A percentile compares a stretch with the other conserved stretches of the same genome.
phyloP scores from a whole-genome alignment of 495 filamentous ascomycete genomes.

The Melanomma pulvis-pyrius region DNA sequence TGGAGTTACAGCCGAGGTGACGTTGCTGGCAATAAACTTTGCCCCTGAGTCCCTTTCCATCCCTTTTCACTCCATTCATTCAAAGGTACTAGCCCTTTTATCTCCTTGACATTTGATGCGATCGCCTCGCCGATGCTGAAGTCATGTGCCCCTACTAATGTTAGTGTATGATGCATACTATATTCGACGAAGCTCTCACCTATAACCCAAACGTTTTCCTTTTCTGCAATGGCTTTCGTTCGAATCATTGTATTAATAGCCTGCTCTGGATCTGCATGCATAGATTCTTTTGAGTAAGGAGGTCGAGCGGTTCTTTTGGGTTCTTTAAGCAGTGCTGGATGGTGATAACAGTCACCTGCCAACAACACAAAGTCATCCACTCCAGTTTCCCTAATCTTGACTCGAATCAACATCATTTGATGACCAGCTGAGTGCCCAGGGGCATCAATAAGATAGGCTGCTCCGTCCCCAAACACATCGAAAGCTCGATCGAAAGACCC shows the following conservation, averaged over 20 bases:
- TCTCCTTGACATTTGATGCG: constrained; percentile 1
- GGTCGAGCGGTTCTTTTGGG: constrained; percentile 24
- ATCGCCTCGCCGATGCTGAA: constrained; percentile 19
- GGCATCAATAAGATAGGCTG: constrained; percentile 20
- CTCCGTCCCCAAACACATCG: constrained; percentile 28
- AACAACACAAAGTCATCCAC: constrained; percentile 30
- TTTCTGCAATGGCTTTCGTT: constrained; percentile 14
- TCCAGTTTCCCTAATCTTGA: background rate
- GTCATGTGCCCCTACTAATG: constrained; percentile 13
- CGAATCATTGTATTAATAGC: constrained; percentile 18
- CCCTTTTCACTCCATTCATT: constrained; percentile 20
- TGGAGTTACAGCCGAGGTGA: background rate
- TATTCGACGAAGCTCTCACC: background rate
- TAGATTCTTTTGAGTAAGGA: constrained; percentile 11
- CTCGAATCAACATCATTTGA: constrained; percentile 27
- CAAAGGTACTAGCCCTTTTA: constrained; percentile 15
- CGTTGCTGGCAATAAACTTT: background rate
- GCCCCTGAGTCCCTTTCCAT: constrained; percentile 7
- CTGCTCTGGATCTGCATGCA: constrained; percentile 22
- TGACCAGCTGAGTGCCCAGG: constrained; percentile 27
- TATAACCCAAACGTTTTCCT: constrained; percentile 29
- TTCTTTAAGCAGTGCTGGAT: constrained; percentile 23
- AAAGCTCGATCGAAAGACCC: constrained; percentile 18
- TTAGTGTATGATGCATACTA: background rate
- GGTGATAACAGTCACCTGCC: constrained; percentile 30